These are phyloP conservation scores for Aeschynomene evenia DNA, from an alignment of 306 rosid genomes.

Conservation along the genomic window DNA sequence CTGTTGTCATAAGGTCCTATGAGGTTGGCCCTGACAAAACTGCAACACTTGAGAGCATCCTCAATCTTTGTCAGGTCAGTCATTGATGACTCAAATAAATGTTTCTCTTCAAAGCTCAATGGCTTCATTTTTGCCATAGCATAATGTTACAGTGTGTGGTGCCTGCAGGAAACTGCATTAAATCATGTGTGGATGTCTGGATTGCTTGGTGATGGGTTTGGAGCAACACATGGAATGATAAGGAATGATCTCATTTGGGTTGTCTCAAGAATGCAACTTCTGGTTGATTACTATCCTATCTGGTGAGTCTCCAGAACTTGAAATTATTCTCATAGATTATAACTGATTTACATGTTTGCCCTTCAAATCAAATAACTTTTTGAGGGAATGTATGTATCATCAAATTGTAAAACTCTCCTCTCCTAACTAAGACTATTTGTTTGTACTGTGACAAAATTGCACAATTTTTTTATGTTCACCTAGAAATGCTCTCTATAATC, in stretches of 20 bases:
- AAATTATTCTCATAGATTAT: not conserved
- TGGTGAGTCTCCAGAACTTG: conserved; percentile 51
- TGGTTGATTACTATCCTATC: conserved; percentile 74
- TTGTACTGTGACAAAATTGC: conserved; percentile 15
- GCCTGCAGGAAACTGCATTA: conserved; percentile 79
- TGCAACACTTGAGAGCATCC: conserved; percentile 81
- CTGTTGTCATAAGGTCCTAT: conserved; percentile 81
- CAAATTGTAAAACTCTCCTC: conserved; percentile 1
- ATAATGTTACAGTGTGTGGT: not conserved
- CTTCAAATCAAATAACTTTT: not conserved
- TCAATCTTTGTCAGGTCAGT: conserved; percentile 81
- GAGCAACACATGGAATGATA: conserved; percentile 94
- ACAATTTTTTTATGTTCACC: conserved; percentile 22
- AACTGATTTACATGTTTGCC: not conserved
- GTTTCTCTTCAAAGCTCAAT: not conserved
- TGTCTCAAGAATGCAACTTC: conserved; percentile 89
- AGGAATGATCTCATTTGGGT: conserved; percentile 90
- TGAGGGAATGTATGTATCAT: conserved; percentile 13
- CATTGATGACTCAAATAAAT: too few relatives aligned
- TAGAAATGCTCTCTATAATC: conserved; percentile 25
- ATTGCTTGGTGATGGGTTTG: conserved; percentile 85
- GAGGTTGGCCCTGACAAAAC: conserved; percentile 97
- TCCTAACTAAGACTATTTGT: not conserved
- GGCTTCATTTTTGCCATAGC: not conserved
- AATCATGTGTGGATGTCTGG: conserved; percentile 99